Base-by-base conservation (phyloP, 805 yeast species). In the Grigorovia humatica region DNA sequence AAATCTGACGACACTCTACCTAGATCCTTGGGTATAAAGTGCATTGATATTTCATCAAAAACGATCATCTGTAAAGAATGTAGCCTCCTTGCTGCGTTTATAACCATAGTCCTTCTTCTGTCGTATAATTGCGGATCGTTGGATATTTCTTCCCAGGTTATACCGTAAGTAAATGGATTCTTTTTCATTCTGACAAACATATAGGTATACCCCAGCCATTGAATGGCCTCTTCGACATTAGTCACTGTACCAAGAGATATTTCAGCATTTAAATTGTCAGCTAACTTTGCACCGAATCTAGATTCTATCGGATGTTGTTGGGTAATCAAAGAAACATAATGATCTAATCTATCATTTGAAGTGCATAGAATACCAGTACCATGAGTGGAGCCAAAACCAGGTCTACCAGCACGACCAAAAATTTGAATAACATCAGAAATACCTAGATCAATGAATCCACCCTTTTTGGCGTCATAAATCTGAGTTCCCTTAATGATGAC, bases 361-460 rank as follows among this genome's bases (percentile, higher is more conserved):
- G 99, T 93, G 65, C 93, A 82, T 47, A 93, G 70, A 23, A 89
- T 81, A 73, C 98, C 98, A 2, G 91, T 87, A 75, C 99, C 99
- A 62, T 78, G 83, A 52, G 80, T 80, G 59, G 91, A 96, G 15
- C 69, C 70, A 68, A 81, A 93, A 60, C 95, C 99, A 0, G 99
- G 99, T 70, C 99, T 81, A 70, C 99, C 99, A 29, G 99, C 99
- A 73, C 99, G 85, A 59, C 99, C 99, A 71, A 93, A 93, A 57
- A 93, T 93, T 72, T 93, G 99, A 55, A 95, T 85, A 43, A 93
- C 96, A 70, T 93, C 99, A 0, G 96, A 85, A 17, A 93, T 91
- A 1, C 98, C 98, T 43, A 95, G 72, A 64, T 93, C 99, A 2
- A 84, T 80, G 62, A 82, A 88, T 0, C 99, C 99, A 76, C 99